Conservation (phyloP, 2,329 filamentous ascomycete genomes). For the Pseudofabraea citricarpa region DNA sequence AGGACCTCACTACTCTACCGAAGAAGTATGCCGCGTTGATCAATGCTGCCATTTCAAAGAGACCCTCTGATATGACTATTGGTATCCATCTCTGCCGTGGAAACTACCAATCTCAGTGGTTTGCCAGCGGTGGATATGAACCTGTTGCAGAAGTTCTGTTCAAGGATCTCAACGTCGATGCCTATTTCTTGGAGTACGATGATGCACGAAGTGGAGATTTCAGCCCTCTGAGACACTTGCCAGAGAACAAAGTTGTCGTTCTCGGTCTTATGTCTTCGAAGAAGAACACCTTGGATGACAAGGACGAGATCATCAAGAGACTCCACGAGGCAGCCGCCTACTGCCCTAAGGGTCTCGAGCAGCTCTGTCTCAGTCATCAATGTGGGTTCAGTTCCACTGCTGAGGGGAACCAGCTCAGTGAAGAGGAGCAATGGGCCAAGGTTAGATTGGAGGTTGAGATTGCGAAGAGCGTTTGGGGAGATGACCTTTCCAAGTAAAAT, state of each 20-base stretch:
- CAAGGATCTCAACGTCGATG: slow-evolving; percentile 55
- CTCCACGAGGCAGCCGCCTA: slow-evolving; percentile 58
- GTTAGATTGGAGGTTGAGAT: slow-evolving; percentile 1
- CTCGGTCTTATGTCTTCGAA: slow-evolving; percentile 60
- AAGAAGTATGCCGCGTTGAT: slow-evolving; percentile 69
- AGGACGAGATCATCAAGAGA: slow-evolving; percentile 56
- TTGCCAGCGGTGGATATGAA: slow-evolving; percentile 61
- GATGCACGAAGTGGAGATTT: slow-evolving; percentile 59
- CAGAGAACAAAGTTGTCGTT: slow-evolving; percentile 56
- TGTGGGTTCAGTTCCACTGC: slow-evolving; percentile 67
- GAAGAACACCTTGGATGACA: slow-evolving; percentile 54
- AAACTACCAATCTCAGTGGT: slow-evolving; percentile 62
- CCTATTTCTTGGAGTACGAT: slow-evolving; percentile 66
- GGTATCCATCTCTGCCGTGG: slow-evolving; percentile 70
- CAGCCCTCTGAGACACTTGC: slow-evolving; percentile 56
- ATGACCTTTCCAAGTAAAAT: slow-evolving; percentile 1
- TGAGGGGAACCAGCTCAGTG: slow-evolving; percentile 44
- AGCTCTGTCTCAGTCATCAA: slow-evolving; percentile 63
- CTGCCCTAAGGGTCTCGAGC: slow-evolving; percentile 64
- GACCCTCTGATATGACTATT: slow-evolving; percentile 65
- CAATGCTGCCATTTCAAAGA: slow-evolving; percentile 62
- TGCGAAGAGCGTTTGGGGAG: slow-evolving; percentile 1
- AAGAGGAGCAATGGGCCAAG: slow-evolving; percentile 1
- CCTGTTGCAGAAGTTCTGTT: slow-evolving; percentile 62
- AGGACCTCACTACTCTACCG: slow-evolving; percentile 48